Conservation (phyloP, 495 filamentous ascomycete genomes). For the Collariella sp. region DNA sequence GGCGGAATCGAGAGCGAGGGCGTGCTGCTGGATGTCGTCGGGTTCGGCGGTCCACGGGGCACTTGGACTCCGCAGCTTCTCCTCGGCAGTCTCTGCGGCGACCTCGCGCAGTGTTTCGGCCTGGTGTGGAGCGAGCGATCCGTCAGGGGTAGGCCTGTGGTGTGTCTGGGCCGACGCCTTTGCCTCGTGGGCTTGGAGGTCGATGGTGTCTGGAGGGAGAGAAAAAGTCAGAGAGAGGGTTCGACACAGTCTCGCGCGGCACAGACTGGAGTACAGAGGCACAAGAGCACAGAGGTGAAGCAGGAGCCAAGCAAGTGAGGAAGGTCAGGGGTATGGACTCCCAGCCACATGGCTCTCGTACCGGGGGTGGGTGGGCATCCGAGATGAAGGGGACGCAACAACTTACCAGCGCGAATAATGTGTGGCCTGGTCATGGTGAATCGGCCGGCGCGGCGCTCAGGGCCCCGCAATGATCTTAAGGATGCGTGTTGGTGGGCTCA, state of each 20-base stretch:
- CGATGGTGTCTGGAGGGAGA: slow-evolving; percentile 68
- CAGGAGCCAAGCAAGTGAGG: slow-evolving; percentile 2
- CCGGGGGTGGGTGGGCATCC: slow-evolving; percentile 20
- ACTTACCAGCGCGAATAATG: slow-evolving; percentile 69
- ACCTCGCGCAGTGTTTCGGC: slow-evolving; percentile 72
- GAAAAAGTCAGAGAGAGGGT: slow-evolving; percentile 15
- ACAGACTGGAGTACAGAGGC: slow-evolving; percentile 5
- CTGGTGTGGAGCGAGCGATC: slow-evolving; percentile 71
- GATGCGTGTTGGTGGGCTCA: background rate
- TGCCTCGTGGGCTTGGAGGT: slow-evolving; percentile 76
- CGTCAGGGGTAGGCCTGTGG: slow-evolving; percentile 33
- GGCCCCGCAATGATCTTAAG: slow-evolving; percentile 11
- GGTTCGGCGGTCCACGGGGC: slow-evolving; percentile 42
- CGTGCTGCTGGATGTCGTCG: slow-evolving; percentile 37
- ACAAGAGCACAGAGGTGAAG: slow-evolving; percentile 4
- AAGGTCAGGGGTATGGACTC: background rate
- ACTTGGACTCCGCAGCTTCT: slow-evolving; percentile 48
- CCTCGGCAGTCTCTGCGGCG: slow-evolving; percentile 61
- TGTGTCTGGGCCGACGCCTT: slow-evolving; percentile 74
- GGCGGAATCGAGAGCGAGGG: slow-evolving; percentile 4
- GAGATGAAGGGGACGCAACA: slow-evolving; percentile 16
- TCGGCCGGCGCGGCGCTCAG: slow-evolving; percentile 14
- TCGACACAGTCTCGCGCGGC: slow-evolving; percentile 5
- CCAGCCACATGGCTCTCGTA: slow-evolving; percentile 19
- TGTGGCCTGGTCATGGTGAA: slow-evolving; percentile 63